These are phyloP conservation scores for Gracilaria domingensis DNA, from an alignment of 23 red algal genomes.

Conservation along the genomic window DNA sequence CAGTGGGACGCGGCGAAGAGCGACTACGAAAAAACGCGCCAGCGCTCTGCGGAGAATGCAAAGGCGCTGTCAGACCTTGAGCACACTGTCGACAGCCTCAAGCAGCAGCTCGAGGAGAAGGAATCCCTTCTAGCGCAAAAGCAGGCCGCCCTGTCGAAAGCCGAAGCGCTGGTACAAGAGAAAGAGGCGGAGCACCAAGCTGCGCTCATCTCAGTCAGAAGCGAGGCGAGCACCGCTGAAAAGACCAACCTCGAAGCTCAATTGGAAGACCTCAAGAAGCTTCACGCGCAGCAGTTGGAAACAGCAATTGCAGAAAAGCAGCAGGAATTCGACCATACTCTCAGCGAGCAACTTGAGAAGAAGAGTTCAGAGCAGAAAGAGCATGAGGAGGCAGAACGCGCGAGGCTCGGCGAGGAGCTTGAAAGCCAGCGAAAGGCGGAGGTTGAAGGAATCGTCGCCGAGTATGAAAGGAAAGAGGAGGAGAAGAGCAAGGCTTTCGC, in stretches of 20 bases:
- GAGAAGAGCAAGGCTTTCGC: not conserved
- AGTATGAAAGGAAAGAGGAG: constrained; percentile 6
- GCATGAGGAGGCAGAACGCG: not conserved
- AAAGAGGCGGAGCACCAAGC: constrained; percentile 18
- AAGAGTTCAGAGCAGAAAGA: not conserved
- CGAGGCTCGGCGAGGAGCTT: constrained; percentile 11
- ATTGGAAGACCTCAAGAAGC: constrained; percentile 6
- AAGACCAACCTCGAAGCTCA: constrained; percentile 24
- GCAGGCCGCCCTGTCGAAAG: constrained; percentile 1
- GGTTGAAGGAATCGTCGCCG: not conserved
- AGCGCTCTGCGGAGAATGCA: constrained; percentile 5
- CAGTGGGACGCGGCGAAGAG: constrained; percentile 60
- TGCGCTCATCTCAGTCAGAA: constrained; percentile 8
- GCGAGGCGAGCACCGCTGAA: not conserved
- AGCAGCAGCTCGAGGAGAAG: constrained; percentile 25
- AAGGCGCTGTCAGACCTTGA: constrained; percentile 20
- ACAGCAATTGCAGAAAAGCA: constrained; percentile 8
- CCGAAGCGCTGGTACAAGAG: constrained; percentile 3
- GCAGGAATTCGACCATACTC: not conserved
- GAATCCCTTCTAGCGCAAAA: constrained; percentile 30
- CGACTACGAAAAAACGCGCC: constrained; percentile 15
- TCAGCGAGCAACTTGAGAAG: not conserved
- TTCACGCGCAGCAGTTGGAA: constrained; percentile 35
- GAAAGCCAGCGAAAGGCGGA: constrained; percentile 26
- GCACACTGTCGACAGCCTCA: constrained; percentile 11